Base-by-base conservation (phyloP, 352 stramenopile species). In the Phytophthora cryptogea region DNA sequence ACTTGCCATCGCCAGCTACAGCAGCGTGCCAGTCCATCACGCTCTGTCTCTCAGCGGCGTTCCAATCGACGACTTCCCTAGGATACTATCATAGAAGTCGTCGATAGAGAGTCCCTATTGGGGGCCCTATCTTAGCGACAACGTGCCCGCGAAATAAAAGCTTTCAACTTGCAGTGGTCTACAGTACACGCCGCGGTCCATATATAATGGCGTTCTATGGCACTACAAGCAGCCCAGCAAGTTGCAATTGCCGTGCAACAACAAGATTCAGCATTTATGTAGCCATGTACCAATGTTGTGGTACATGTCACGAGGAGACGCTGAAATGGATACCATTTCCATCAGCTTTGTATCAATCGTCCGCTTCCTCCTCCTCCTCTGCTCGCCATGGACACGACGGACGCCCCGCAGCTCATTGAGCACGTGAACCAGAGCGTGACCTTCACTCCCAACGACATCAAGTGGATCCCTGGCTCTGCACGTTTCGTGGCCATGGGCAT, bases 331-430 rank as follows among this genome's bases (percentile, higher is more conserved):
- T 70, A 66, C 56, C 26, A 47, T 63, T 47, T 57, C 28, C 42
- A 47, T 17, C 30, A 59, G 46, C 7, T 16, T 26, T 66, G 56
- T 54, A 36, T 48, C 53, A 66, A 9, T 41, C 46, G 26, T 3
- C 35, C 27, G 31, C 37, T 39, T 16, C 27, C 6, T 28, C 17
- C 23, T 51, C n/a, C 10, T 49, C 7, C 13, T 23, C 16, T 44
- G 9, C 6, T 42, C 40, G 54, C 46, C 9, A 98, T 98, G 94
- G 95, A 98, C 68, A 97, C 90, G 42, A 98, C 92, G 16, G 88
- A 98, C 56, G 96, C 96, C 52, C 96, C 96, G 59, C 92, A 98
- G 76, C 89, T 99, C 62, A 98, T 99, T 57, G 96, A 99, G 76
- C 95, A 99, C 80, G 82, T 97, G 43, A 92, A 89, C 70, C 86